Base-by-base conservation (phyloP, 1,284 basidiomycete genomes). In the Ganoderma meredithae region DNA sequence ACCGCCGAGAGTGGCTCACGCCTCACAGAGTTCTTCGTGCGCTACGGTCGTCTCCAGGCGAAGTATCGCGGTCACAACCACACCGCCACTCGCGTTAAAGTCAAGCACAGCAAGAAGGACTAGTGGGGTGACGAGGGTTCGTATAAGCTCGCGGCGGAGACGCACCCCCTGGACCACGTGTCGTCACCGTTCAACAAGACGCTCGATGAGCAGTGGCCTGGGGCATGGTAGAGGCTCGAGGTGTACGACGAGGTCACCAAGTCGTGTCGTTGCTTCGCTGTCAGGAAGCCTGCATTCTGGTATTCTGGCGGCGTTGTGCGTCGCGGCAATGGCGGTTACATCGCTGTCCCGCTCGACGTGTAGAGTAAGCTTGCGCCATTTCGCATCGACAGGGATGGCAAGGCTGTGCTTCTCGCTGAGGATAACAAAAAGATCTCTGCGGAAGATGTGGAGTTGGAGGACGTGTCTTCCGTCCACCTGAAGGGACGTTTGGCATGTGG, bases 261-360 rank as follows among this genome's bases (percentile, higher is more conserved):
- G 1, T 27, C 44, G 15, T 3, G 25, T 3, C 61, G 22, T 1
- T 12, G 25, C 12, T 65, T 66, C 63, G 33, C 65, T 0, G 69
- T 72, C 7, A 66, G 61, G 12, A 68, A 65, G 41, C 69, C 71
- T 4, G 40, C 47, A 17, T 68, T 68, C 60, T n/a, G n/a, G n/a
- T n/a, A 17, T 0, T 39, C 69, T 17, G 49, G 53, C 0, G 64
- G 64, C 1, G 47, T 67, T 1, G 65, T 33, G 1, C 69, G 71
- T 9, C 69, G 70, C 6, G 65, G 58, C 0, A 73, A 68, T 12
- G 55, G 68, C 17, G 65, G 71, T 2, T 73, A 69, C 66, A 33
- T 73, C 49, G 70, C 64, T 10, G 33, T 39, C 1, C 19, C 55
- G 2, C 15, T 36, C 8, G 55, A n/a, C 17, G 31, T 1, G 15